Percentiles rank a stretch among this genome's conserved stretches.
Conservation (phyloP, 352 stramenopile genomes). For the Phytophthora sp. region DNA sequence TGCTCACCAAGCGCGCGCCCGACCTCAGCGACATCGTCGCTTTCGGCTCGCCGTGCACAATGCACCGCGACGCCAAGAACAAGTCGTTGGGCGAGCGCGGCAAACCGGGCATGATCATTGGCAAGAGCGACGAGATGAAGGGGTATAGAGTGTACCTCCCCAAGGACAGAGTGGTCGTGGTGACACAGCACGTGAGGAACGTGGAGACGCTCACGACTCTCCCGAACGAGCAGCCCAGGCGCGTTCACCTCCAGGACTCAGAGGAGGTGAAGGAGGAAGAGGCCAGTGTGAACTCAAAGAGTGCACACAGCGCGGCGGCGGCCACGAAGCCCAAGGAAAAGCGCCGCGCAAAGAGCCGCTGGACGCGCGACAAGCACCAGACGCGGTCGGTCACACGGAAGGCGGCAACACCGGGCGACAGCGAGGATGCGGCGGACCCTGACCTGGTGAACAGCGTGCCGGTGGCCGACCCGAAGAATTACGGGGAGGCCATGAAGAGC, state of each 20-base stretch:
- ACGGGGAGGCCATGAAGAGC: slow-evolving; percentile 15
- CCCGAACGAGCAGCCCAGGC: background rate
- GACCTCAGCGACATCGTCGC: slow-evolving; percentile 5
- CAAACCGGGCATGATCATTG: slow-evolving; percentile 8
- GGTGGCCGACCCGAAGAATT: slow-evolving; percentile 14
- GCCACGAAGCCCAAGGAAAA: background rate
- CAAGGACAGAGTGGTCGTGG: slow-evolving; percentile 2
- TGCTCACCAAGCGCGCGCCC: background rate
- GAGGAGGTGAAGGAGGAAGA: slow-evolving; percentile 17
- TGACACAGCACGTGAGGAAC: slow-evolving; percentile 4
- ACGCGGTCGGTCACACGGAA: slow-evolving; percentile 29
- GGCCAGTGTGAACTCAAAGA: background rate
- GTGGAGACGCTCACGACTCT: background rate
- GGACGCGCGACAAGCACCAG: slow-evolving; percentile 25
- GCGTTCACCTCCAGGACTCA: background rate
- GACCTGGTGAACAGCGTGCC: slow-evolving; percentile 4
- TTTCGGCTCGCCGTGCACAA: slow-evolving; percentile 16
- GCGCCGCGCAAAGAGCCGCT: slow-evolving; percentile 8
- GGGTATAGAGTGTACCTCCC: slow-evolving; percentile 9
- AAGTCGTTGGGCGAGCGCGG: slow-evolving; percentile 4
- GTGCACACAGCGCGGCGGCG: background rate
- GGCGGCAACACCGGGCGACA: slow-evolving; percentile 2
- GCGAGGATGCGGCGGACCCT: background rate
- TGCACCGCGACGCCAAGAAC: slow-evolving; percentile 11
- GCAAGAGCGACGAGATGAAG: slow-evolving; percentile 22